Evolutionary conservation across 768 basidiomycete genomes (phyloP), one percentile per base, ranked within the genome.

Genomic region (Aureoboletus auriporus): DNA sequence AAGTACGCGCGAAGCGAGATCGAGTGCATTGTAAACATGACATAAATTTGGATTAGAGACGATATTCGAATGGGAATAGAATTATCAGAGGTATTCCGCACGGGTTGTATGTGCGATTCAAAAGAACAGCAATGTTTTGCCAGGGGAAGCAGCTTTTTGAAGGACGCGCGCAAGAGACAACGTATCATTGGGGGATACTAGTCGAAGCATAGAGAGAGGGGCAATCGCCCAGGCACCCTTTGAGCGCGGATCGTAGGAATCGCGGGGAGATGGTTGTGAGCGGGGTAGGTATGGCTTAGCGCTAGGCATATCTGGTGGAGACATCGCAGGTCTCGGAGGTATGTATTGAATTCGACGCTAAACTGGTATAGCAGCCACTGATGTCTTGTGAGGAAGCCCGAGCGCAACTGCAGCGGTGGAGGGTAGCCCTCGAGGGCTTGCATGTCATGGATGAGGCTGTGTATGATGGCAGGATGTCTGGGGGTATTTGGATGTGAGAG

Each of bases 311-410:
- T 94, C 76, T 83, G 58, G 93, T 80, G 51, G 84, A 78, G 53
- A 98, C 89, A 35, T 79, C 75, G 56, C 85, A 79, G 29, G 74
- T 70, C 10, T 79, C 75, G 61, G 97, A 96, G 0, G 92, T 89
- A 33, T 69, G 74, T 17, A 90, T 93, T 93, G 73, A 96, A 94
- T 56, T 93, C 86, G 60, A 87, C 86, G 37, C 92, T 93, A 13
- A 96, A 79, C 57, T 82, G 78, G 46, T 88, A 65, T 93, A 98
- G 44, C 89, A 79, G 65, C 94, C 83, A 74, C 88, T 91, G 59
- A 98, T 91, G 60, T 90, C 73, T 12, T 68, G 71, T 45, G 91
- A 86, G 2, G 76, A 68, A 1, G 81, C 81, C 39, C 77, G 71
- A 4, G 75, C 71, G 1, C 68, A 52, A 41, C 83, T 78, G 93